Evolutionary conservation across 176 grass and related monocot genomes (phyloP), one percentile per base, ranked within the genome.

Genomic region (Elaeis guineensis): DNA sequence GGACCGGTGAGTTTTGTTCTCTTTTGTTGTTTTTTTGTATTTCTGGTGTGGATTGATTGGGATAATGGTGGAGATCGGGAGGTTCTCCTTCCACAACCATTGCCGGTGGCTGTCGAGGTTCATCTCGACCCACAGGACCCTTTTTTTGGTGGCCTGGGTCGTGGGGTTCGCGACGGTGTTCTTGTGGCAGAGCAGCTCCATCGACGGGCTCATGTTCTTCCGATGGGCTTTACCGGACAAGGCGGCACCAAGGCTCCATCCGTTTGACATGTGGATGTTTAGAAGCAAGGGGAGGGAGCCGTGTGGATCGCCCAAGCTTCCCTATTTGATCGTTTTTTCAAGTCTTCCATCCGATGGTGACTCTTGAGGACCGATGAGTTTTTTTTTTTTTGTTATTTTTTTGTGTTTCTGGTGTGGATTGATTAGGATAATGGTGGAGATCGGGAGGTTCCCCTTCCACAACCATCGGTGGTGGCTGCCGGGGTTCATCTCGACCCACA

Each of bases 171-270:
- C 29, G 39, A 63, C 82, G 59, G 72, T 87, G 50, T 77, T 86
- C 64, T 29, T 84, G 21, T 95, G 86, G 86, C 90, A 95, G 77
- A 77, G 21, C 63, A 68, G 81, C 57, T 80, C 83, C n/a, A 23
- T 68, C 50, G 56, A 58, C 25, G 65, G 32, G 48, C 66, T 77
- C 64, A 54, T 76, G 44, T 70, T 90, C 62, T 81, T 84, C 77
- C 49, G 21, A 50, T 74, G 77, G 28, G 52, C 81, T 66, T 72
- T 57, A 16, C 64, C 71, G 58, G 67, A 29, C 18, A 63, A n/a
- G 51, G 71, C 62, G 5, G 49, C 58, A 26, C 79, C 56, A 29
- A 21, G n/a, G 49, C 49, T 32, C 49, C 67, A 17, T 26, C 72
- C 69, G 79, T 25, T 66, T 21, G 75, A n/a, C n/a, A n/a, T n/a